Evolutionary conservation across 495 filamentous ascomycete genomes (phyloP).

Genomic region (Aspergillus heteromorphus): DNA sequence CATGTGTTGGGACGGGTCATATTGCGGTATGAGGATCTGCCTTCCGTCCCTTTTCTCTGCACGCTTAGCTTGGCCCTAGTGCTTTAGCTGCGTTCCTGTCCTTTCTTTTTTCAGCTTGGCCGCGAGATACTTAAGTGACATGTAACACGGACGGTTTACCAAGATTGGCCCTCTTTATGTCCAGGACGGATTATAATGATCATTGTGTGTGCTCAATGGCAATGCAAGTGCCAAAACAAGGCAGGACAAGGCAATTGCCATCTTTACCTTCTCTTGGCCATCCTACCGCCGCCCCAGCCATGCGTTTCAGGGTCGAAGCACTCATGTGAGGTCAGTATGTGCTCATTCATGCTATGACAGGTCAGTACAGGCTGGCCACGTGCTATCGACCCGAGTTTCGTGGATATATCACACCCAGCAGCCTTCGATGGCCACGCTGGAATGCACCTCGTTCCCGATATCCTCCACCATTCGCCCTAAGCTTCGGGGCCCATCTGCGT

Average conservation of each 20-base stretch:
- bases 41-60: not conserved
- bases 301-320: not conserved
- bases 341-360: not conserved
- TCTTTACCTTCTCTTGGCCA: not conserved
- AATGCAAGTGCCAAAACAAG: not conserved
- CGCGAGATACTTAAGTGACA: not conserved
- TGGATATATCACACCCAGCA: not conserved
- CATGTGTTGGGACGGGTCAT: not conserved
- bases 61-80: not conserved
- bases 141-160: not conserved
- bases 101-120: not conserved
- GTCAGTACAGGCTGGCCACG: not conserved
- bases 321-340: not conserved
- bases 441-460: not conserved
- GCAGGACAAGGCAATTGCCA: not conserved
- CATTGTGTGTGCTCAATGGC: not conserved
- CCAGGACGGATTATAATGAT: not conserved
- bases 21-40: slow-evolving; percentile 2
- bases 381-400: not conserved
- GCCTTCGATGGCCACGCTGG: not conserved
- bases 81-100: not conserved
- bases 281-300: not conserved
- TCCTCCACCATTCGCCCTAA: not conserved
- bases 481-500: not conserved
- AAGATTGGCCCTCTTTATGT: not conserved